Percentiles rank a stretch among this genome's conserved stretches.
These are phyloP conservation scores for Sporothrix pseudoabietina DNA, from an alignment of 2,329 filamentous ascomycete genomes.

Conservation along the genomic window DNA sequence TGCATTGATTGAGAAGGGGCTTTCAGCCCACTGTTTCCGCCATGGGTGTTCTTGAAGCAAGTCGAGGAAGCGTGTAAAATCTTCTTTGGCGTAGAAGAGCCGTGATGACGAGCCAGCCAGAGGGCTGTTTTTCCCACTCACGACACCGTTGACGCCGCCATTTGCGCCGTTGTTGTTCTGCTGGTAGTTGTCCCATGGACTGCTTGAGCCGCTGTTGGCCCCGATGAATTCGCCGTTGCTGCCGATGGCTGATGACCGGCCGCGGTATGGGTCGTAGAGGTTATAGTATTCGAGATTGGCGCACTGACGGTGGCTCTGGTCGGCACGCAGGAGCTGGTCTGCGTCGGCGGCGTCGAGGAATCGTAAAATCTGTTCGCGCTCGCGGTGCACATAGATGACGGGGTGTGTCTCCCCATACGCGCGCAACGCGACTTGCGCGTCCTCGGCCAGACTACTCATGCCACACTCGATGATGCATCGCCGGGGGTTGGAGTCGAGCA, in stretches of 20 bases:
- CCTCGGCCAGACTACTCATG: constrained; percentile 63
- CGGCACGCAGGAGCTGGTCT: constrained; percentile 58
- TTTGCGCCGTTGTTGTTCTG: background rate
- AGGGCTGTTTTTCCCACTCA: constrained; percentile 30
- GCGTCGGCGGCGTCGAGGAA: constrained; percentile 59
- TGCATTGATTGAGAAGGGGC: constrained; percentile 62
- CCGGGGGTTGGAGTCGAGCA: constrained; percentile 60
- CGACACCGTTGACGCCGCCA: background rate
- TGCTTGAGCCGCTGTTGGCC: constrained; percentile 33
- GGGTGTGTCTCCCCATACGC: constrained; percentile 66
- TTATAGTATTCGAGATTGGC: constrained; percentile 76
- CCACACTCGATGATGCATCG: constrained; percentile 71
- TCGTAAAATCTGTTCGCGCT: constrained; percentile 62
- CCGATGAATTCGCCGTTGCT: constrained; percentile 17
- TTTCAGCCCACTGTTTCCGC: constrained; percentile 57
- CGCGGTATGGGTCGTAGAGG: constrained; percentile 53
- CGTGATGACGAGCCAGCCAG: constrained; percentile 54
- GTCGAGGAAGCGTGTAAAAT: constrained; percentile 62
- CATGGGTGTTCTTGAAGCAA: constrained; percentile 57
- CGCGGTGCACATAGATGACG: constrained; percentile 69
- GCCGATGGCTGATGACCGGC: constrained; percentile 37
- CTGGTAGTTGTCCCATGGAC: constrained; percentile 8
- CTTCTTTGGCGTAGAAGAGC: constrained; percentile 61
- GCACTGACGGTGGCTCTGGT: constrained; percentile 60
- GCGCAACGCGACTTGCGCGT: constrained; percentile 59